Percentiles rank a stretch among this genome's conserved stretches.
phyloP scores from a whole-genome alignment of 768 basidiomycete species.

The Suillus plorans region DNA sequence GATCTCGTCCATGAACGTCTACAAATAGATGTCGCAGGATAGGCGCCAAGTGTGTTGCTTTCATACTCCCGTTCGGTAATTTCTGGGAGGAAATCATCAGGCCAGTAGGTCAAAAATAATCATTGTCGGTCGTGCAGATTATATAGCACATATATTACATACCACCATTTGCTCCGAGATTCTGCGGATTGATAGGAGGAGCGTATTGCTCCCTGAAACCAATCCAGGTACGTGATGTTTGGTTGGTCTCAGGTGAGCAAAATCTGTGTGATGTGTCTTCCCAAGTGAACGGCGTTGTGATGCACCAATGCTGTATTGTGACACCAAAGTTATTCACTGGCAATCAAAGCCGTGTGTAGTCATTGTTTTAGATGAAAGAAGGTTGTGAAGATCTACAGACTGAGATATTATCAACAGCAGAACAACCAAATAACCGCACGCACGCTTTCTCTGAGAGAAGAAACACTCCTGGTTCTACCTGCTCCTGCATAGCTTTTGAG shows the following conservation, averaged over 20 bases:
- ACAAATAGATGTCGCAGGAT: constrained; percentile 29
- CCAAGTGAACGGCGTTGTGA: not conserved
- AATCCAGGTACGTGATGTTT: constrained; percentile 78
- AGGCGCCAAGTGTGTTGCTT: not conserved
- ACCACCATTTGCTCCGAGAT: constrained; percentile 65
- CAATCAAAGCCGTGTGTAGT: constrained; percentile 77
- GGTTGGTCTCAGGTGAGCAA: constrained; percentile 65
- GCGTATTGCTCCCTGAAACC: constrained; percentile 64
- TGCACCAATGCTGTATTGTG: not conserved
- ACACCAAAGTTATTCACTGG: not conserved
- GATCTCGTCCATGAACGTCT: constrained; percentile 58
- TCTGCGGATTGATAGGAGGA: constrained; percentile 10
- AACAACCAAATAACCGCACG: not conserved
- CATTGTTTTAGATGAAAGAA: constrained; percentile 80
- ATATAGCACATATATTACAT: not conserved
- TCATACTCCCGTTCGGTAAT: not conserved
- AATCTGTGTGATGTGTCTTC: constrained; percentile 47
- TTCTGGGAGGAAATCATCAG: not conserved
- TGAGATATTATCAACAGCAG: constrained; percentile 20
- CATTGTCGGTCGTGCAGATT: not conserved
- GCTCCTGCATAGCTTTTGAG: constrained; percentile 26
- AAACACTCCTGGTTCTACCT: constrained; percentile 71
- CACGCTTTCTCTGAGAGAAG: constrained; percentile 64
- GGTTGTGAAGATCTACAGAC: constrained; percentile 68
- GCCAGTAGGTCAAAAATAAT: not conserved